phyloP scores from a whole-genome alignment of 2,329 filamentous ascomycete species.

The Neofusicoccum laricinum region DNA sequence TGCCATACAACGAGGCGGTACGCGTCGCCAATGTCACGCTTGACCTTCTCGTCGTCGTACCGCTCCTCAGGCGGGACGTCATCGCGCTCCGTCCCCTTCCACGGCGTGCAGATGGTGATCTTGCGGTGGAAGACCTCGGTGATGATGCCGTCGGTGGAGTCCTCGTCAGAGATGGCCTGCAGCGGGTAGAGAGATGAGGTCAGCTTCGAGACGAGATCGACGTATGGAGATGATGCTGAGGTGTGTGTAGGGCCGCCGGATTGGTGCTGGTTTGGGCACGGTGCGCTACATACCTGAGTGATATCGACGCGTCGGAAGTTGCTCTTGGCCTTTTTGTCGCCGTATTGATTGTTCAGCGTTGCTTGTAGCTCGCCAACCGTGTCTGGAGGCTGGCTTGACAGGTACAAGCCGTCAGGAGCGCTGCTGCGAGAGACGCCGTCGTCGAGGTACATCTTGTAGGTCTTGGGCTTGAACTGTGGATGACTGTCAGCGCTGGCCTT shows the following conservation, averaged over 20 bases:
- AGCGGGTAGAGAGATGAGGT: no score
- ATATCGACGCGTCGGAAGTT: not conserved
- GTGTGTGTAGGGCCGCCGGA: no score
- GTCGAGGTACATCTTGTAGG: constrained; percentile 30
- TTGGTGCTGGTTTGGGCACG: no score
- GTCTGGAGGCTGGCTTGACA: not conserved
- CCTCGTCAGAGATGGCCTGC: not conserved
- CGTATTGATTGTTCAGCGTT: not conserved
- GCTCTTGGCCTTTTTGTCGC: not conserved
- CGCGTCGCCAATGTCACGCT: not conserved
- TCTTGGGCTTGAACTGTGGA: constrained; percentile 14
- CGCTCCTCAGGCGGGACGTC: not conserved
- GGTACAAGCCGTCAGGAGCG: not conserved
- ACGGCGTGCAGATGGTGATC: not conserved
- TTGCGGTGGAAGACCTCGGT: not conserved
- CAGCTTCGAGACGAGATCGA: no score
- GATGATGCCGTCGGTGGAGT: not conserved
- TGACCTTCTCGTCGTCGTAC: not conserved
- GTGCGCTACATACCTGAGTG: not conserved
- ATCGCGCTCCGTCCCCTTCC: not conserved
- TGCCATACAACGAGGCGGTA: not conserved
- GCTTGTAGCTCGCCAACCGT: not conserved
- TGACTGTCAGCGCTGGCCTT: no score
- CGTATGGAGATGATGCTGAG: no score
- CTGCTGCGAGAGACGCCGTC: constrained; percentile 25